Evolutionary conservation across 1,284 basidiomycete species (phyloP).

Genomic region (Tilletia horrida): DNA sequence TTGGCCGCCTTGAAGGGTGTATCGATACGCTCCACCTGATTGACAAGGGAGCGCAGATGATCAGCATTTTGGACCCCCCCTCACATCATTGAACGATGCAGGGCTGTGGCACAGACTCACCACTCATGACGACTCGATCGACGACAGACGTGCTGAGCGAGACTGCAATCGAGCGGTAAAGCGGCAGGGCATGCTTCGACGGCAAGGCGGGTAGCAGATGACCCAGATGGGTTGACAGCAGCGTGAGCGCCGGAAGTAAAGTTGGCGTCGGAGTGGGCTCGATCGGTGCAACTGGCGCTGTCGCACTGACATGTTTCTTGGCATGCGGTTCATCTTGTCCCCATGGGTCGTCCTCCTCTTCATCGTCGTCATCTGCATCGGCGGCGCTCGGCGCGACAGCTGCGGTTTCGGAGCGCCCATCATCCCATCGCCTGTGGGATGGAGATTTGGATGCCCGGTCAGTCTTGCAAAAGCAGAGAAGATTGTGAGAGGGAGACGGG

Average conservation of each 20-base stretch:
- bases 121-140: slow-evolving; percentile 45
- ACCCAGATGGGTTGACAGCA: slow-evolving; percentile 40
- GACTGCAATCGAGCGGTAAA: slow-evolving; percentile 38
- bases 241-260: slow-evolving; percentile 38
- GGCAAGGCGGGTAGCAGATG: slow-evolving; percentile 41
- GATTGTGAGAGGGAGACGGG: no score
- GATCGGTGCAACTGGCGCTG: neutral
- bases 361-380: slow-evolving; percentile 12
- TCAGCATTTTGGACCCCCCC: neutral
- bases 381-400: neutral
- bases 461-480: no score
- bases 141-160: slow-evolving; percentile 32
- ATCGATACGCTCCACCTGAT: slow-evolving; percentile 21
- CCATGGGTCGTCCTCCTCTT: slow-evolving; percentile 17
- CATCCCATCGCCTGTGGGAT: slow-evolving; percentile 13
- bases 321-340: neutral
- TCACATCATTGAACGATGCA: neutral
- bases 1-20: slow-evolving; percentile 17
- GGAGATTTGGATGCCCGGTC: slow-evolving; percentile 23
- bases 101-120: slow-evolving; percentile 20
- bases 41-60: neutral
- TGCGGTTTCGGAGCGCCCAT: neutral
- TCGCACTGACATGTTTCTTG: neutral
- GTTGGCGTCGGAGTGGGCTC: slow-evolving; percentile 33
- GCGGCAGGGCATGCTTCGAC: slow-evolving; percentile 26